Evolutionary conservation across 2,329 filamentous ascomycete species (phyloP).

Genomic region (Venturia aucupariae): DNA sequence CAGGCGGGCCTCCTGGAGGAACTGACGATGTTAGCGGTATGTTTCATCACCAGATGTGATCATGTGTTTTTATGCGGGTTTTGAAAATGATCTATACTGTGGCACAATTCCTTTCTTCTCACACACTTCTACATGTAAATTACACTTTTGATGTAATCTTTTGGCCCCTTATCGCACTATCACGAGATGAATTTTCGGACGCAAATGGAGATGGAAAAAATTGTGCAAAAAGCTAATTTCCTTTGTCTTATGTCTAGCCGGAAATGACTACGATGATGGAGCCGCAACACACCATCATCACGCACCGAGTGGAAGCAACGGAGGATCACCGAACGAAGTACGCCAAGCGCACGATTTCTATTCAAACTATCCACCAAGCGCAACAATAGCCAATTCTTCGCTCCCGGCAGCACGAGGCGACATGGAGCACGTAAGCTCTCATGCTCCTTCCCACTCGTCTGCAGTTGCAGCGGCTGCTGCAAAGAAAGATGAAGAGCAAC

Average conservation of each 20-base stretch:
- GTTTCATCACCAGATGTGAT: conserved; percentile 92
- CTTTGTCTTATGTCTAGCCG: conserved; percentile 38
- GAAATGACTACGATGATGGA: conserved; percentile 49
- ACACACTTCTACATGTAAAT: conserved; percentile 24
- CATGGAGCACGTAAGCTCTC: conserved; percentile 39
- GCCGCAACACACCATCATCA: conserved; percentile 60
- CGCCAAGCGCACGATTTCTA: conserved; percentile 73
- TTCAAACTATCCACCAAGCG: conserved; percentile 52
- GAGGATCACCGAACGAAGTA: conserved; percentile 52
- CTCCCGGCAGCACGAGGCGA: conserved; percentile 54
- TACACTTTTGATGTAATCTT: conserved; percentile 21
- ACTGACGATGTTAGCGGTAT: conserved; percentile 89
- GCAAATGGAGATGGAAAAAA: background rate
- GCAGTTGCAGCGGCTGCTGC: conserved; percentile 34
- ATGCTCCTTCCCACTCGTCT: conserved; percentile 30
- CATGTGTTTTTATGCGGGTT: conserved; percentile 20
- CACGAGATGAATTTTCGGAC: background rate
- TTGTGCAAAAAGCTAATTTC: conserved; percentile 19
- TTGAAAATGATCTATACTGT: conserved; percentile 14
- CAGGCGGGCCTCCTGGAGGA: conserved; percentile 58
- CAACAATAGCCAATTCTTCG: conserved; percentile 44
- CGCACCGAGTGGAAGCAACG: conserved; percentile 44
- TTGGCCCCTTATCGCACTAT: conserved; percentile 10
- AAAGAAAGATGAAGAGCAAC: conserved; percentile 45
- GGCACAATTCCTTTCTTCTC: conserved; percentile 22